These are phyloP conservation scores for Haplosporangium sp. DNA, from an alignment of 371 early-diverging fungal species.

Conservation along the genomic window DNA sequence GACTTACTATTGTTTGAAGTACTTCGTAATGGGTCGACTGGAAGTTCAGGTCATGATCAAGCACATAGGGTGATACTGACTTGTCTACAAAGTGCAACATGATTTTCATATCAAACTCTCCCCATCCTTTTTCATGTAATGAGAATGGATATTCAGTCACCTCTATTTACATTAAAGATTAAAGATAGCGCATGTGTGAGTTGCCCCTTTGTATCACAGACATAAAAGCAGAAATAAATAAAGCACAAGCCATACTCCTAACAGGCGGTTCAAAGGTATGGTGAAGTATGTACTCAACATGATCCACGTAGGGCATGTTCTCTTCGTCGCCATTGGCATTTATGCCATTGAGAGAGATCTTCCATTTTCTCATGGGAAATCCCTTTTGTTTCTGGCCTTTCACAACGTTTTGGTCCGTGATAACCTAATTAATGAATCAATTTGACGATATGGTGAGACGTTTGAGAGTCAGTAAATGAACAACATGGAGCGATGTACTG, in stretches of 20 bases:
- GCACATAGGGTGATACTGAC: slow-evolving; percentile 59
- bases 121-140: slow-evolving; percentile 78
- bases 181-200: not conserved
- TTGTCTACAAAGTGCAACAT: slow-evolving; percentile 67
- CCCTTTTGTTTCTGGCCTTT: slow-evolving; percentile 59
- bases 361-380: slow-evolving; percentile 71
- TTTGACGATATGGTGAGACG: not conserved
- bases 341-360: slow-evolving; percentile 63
- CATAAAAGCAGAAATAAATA: not conserved
- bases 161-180: slow-evolving; percentile 56
- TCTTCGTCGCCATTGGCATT: slow-evolving; percentile 63
- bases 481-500: not conserved
- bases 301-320: slow-evolving; percentile 66
- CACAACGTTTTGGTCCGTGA: slow-evolving; percentile 53
- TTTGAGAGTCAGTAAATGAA: not conserved
- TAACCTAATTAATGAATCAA: slow-evolving; percentile 18
- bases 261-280: slow-evolving; percentile 74
- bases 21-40: slow-evolving; percentile 65
- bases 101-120: slow-evolving; percentile 77
- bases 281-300: slow-evolving; percentile 81
- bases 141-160: slow-evolving; percentile 70
- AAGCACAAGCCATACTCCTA: slow-evolving; percentile 61
- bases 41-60: slow-evolving; percentile 75
- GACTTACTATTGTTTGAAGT: slow-evolving; percentile 57
- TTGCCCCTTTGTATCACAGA: too few relatives aligned